A percentile compares a stretch with the other conserved stretches of the same genome.
Evolutionary conservation across 805 yeast species (phyloP).

Genomic region (Pichia pseudocactophila): DNA sequence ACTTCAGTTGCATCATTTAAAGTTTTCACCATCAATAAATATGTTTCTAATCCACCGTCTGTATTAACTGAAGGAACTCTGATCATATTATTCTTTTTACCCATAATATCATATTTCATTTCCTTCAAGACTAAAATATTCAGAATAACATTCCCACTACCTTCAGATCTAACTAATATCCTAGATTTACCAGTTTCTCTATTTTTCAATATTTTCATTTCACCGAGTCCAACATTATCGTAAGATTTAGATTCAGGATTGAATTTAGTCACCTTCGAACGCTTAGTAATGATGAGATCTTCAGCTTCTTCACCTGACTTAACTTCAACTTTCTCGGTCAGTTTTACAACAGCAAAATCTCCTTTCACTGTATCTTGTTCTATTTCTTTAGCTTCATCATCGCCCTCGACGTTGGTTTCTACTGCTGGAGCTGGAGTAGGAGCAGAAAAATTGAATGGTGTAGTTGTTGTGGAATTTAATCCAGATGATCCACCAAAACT

Average conservation of each 20-base stretch:
- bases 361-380: slow-evolving; percentile 40
- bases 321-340: slow-evolving; percentile 43
- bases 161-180: slow-evolving; percentile 78
- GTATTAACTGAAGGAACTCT: slow-evolving; percentile 55
- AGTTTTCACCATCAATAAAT: slow-evolving; percentile 68
- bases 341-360: slow-evolving; percentile 37
- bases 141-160: slow-evolving; percentile 69
- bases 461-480: background rate
- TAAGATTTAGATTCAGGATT: slow-evolving; percentile 47
- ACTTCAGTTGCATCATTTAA: slow-evolving; percentile 56
- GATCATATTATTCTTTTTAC: slow-evolving; percentile 53
- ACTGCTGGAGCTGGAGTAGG: slow-evolving; percentile 7
- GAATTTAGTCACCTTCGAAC: slow-evolving; percentile 62
- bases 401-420: slow-evolving; percentile 8
- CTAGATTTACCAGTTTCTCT: slow-evolving; percentile 56
- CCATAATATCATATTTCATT: slow-evolving; percentile 50
- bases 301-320: slow-evolving; percentile 87
- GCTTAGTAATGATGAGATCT: slow-evolving; percentile 48
- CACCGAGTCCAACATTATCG: slow-evolving; percentile 70
- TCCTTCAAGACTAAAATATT: slow-evolving; percentile 54
- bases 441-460: slow-evolving; percentile 2
- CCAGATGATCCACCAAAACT: slow-evolving; percentile 7
- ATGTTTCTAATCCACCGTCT: slow-evolving; percentile 54
- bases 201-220: slow-evolving; percentile 60
- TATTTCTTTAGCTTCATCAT: slow-evolving; percentile 28